Base-by-base conservation (phyloP, 2,329 filamentous ascomycete genomes). In the Aureobasidium lini region DNA sequence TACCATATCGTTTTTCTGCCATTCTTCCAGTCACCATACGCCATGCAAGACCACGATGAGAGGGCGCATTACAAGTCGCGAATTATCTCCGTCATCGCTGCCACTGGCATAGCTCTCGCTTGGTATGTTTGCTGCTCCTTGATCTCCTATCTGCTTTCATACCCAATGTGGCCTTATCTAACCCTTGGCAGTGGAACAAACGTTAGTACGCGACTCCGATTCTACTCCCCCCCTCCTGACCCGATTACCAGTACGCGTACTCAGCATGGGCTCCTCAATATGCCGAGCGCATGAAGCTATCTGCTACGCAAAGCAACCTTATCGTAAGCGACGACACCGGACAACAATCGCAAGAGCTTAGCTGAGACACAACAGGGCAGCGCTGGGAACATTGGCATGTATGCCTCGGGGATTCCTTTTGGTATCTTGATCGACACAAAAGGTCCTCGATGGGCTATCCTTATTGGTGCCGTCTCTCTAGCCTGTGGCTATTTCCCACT, bases 181-280 rank as follows among this genome's bases (percentile, higher is more conserved):
- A 56, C 37, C 34, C 2, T 28, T 15, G 11, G 15, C 23, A 63
- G 62, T 72, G 94, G 94, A 62, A 95, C 92, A 63, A 96, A 96
- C 73, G 91, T 95, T 75, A 68, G 84, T 75, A 48, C 59, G 37
- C 49, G 2, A 23, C 11, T 40, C 6, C 16, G 40, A 8, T 52
- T 1, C n/a, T 18, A 40, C 15, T 29, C 32, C 7, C 5, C 11
- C 18, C 4, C 13, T 40, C 29, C 43, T 61, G 10, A 61, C 72
- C 62, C 53, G 37, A 15, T 54, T 40, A 61, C 52, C 70, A 96
- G 90, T 97, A 99, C 83, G 93, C 92, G 70, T 99, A 96, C 75
- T 96, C 91, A 59, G 93, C 93, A 74, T 99, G 94, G 92, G 91
- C 90, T 13, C 94, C 94, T 18, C 92, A 96, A 75, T 96, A 96